Evolutionary conservation across 371 early-diverging fungal species (phyloP).

Genomic region (Entomophthora muscae): DNA sequence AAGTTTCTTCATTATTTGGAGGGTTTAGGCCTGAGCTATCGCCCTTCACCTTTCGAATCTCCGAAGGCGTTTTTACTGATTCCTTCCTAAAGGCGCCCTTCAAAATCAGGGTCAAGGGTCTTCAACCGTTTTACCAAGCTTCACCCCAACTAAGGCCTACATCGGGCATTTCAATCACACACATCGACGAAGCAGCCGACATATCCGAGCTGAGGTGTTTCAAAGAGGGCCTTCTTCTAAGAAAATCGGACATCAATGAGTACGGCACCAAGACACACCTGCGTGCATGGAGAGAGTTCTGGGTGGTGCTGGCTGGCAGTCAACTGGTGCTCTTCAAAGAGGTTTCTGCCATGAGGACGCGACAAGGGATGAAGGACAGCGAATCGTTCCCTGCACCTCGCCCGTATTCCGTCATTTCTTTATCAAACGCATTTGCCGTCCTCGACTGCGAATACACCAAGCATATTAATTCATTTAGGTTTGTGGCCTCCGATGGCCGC

Average conservation of each 20-base stretch:
- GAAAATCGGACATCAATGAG: slow-evolving; percentile 48
- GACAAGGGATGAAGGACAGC: slow-evolving; percentile 7
- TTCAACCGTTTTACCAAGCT: slow-evolving; percentile 4
- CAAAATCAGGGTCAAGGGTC: slow-evolving; percentile 10
- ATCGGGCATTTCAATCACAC: slow-evolving; percentile 20
- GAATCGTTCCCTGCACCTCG: slow-evolving; percentile 16
- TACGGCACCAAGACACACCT: slow-evolving; percentile 45
- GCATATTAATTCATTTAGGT: slow-evolving; percentile 55
- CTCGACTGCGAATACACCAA: slow-evolving; percentile 47
- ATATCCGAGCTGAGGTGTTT: slow-evolving; percentile 39
- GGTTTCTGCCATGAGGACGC: slow-evolving; percentile 19
- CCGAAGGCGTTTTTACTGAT: slow-evolving; percentile 7
- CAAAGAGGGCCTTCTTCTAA: slow-evolving; percentile 43
- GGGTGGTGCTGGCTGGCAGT: slow-evolving; percentile 55
- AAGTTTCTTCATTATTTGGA: slow-evolving; percentile 7
- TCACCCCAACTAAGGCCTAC: not conserved
- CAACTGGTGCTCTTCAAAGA: slow-evolving; percentile 56
- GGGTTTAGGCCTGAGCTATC: slow-evolving; percentile 5
- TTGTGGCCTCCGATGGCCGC: slow-evolving; percentile 45
- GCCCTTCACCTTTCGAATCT: slow-evolving; percentile 10
- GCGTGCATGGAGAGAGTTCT: slow-evolving; percentile 55
- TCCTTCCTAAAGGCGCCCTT: slow-evolving; percentile 9
- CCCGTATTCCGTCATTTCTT: slow-evolving; percentile 36
- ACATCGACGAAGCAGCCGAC: slow-evolving; percentile 12
- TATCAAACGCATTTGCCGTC: slow-evolving; percentile 45